Base-by-base conservation (phyloP, 176 grass and related monocot genomes). In the Rhynchospora breviuscula region DNA sequence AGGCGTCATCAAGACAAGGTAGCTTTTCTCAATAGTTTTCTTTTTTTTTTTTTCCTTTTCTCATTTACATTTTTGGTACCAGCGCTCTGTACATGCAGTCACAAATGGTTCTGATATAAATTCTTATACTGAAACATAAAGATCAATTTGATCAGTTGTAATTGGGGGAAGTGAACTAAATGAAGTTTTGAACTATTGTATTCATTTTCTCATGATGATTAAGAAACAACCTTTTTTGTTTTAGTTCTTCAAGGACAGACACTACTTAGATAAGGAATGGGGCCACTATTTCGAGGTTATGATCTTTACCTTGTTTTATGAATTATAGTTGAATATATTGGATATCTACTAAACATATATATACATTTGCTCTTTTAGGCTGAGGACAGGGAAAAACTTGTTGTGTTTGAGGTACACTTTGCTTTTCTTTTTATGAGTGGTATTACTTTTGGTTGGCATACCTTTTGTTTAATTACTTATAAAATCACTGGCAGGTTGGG, bases 251-350 rank as follows among this genome's bases (percentile, higher is more conserved):
- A 98, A 98, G 88, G 92, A 98, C 70, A 79, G 92, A 53, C 95
- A 98, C 70, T 98, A 98, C 65, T 81, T 98, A 87, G 89, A 98
- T 87, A 98, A 98, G 81, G 95, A 98, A 89, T 98, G 95, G 95
- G 95, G 92, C 1, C 78, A 83, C 5, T 85, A 98, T 65, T 91
- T 98, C 58, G 80, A 93, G 85, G 91, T 93, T 84, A 62, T 71
- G 33, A 85, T 83, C 22, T 65, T 23, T 54, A 86, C 23, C 45
- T 63, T 22, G 2, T 12, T 51, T 25, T 71, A 21, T 33, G 0
- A 15, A 22, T 13, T 18, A 9, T 40, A 2, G 66, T 60, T 72
- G 83, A 49, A 35, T 65, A 35, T 89, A 46, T 65, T 54, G 18
- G 47, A 3, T 31, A 79, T 1, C 17, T 76, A 48, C 71, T 76